Evolutionary conservation across 2,329 filamentous ascomycete genomes (phyloP).

Genomic region (Claviceps sorghi): DNA sequence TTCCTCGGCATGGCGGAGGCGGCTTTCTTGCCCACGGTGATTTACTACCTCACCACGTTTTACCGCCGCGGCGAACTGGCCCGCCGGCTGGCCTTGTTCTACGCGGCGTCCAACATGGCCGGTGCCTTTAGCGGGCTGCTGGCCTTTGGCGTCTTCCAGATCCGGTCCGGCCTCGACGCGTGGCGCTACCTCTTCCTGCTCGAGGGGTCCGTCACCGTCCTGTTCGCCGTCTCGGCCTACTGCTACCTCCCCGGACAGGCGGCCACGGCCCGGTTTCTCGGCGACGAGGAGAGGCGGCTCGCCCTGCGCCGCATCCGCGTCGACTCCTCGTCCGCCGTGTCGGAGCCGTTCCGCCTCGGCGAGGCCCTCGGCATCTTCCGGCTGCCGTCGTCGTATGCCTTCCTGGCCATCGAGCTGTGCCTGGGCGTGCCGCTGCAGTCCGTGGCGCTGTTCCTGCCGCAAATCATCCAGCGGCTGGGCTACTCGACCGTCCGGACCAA

Average conservation of each 20-base stretch:
- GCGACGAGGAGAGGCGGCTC: constrained; percentile 48
- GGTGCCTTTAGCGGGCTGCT: constrained; percentile 37
- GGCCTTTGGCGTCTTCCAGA: constrained; percentile 34
- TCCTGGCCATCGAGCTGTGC: constrained; percentile 41
- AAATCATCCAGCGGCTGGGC: constrained; percentile 36
- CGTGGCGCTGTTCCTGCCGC: constrained; percentile 38
- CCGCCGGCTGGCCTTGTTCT: constrained; percentile 47
- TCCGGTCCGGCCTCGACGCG: constrained; percentile 22
- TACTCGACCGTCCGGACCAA: constrained; percentile 48
- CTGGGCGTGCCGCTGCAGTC: constrained; percentile 45
- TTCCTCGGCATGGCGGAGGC: constrained; percentile 40
- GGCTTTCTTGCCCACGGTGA: constrained; percentile 38
- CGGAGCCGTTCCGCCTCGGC: constrained; percentile 35
- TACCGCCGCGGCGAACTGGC: constrained; percentile 33
- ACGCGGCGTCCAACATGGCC: constrained; percentile 61
- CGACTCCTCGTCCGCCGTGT: constrained; percentile 51
- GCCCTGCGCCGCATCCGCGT: constrained; percentile 62
- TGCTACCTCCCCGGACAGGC: constrained; percentile 55
- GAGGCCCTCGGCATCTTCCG: constrained; percentile 38
- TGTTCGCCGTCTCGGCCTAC: constrained; percentile 49
- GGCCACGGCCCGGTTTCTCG: constrained; percentile 50
- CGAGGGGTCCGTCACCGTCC: constrained; percentile 41
- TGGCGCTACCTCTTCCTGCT: constrained; percentile 42
- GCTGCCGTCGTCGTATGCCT: constrained; percentile 32
- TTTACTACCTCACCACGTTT: constrained; percentile 39